A percentile compares a stretch with the other conserved stretches of the same genome.
Conservation (phyloP, 495 filamentous ascomycete genomes). For the Penicillium samsonianum region DNA sequence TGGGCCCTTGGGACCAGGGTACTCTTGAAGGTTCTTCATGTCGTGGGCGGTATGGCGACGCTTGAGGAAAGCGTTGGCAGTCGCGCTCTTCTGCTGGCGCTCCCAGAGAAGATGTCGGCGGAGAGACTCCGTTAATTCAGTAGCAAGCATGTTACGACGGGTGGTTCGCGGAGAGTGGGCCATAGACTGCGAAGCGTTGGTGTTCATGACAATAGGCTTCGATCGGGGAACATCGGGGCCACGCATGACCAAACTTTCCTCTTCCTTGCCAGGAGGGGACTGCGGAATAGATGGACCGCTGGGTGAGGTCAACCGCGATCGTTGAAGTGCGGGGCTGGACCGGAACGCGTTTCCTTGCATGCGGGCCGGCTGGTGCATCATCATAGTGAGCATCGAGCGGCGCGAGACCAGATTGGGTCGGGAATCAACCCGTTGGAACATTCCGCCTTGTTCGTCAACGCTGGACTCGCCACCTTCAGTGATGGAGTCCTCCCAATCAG, state of each 20-base stretch:
- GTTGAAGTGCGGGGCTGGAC: constrained; percentile 80
- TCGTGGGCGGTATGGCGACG: constrained; percentile 90
- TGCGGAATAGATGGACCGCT: constrained; percentile 71
- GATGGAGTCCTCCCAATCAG: constrained; percentile 90
- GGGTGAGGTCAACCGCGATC: constrained; percentile 70
- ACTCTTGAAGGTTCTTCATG: constrained; percentile 78
- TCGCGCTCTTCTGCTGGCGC: constrained; percentile 86
- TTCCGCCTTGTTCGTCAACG: constrained; percentile 66
- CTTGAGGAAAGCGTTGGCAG: constrained; percentile 84
- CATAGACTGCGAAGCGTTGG: constrained; percentile 54
- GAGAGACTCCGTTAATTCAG: constrained; percentile 83
- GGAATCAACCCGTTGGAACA: constrained; percentile 91
- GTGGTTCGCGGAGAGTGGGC: constrained; percentile 88
- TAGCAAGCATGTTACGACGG: constrained; percentile 93
- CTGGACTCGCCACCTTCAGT: constrained; percentile 82
- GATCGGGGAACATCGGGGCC: constrained; percentile 73
- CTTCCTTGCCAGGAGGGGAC: constrained; percentile 70
- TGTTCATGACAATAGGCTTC: constrained; percentile 81
- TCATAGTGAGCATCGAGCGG: constrained; percentile 84
- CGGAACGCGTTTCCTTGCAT: constrained; percentile 57
- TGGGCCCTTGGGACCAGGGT: constrained; percentile 52
- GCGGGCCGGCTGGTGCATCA: constrained; percentile 70
- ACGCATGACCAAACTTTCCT: constrained; percentile 70
- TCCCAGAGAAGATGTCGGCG: constrained; percentile 81
- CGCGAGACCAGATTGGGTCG: constrained; percentile 80